These are phyloP conservation scores for Toxoplasma gondii DNA, from an alignment of 169 alveolate genomes.

Conservation along the genomic window DNA sequence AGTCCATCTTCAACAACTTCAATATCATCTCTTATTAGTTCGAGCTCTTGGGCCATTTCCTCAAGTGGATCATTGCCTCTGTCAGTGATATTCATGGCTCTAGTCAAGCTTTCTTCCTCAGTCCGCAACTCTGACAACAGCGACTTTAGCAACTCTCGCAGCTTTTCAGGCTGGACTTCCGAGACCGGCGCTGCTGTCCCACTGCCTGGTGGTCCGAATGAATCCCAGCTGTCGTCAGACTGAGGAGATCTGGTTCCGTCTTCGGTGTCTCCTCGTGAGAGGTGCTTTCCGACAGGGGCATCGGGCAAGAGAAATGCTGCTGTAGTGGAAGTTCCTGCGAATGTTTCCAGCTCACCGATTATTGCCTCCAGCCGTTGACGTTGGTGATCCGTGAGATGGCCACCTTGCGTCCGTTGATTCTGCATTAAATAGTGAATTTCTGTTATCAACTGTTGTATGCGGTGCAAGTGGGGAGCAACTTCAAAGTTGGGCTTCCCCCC, in stretches of 20 bases:
- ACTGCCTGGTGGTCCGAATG: neutral
- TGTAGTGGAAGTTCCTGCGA: neutral
- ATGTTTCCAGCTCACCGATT: neutral
- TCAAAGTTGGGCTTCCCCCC: neutral
- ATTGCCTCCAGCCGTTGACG: neutral
- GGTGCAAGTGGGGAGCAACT: neutral
- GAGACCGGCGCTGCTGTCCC: neutral
- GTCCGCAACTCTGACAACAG: neutral
- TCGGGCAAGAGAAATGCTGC: neutral
- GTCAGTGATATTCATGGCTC: neutral
- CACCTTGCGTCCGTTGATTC: neutral
- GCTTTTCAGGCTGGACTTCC: neutral
- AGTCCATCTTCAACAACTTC: neutral
- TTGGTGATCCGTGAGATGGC: neutral
- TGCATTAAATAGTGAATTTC: constrained; percentile 12
- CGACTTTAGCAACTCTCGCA: neutral
- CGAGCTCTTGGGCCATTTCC: neutral
- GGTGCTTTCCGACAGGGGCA: neutral
- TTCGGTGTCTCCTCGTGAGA: neutral
- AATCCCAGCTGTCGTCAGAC: neutral
- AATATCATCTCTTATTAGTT: neutral
- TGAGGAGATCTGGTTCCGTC: neutral
- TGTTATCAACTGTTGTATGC: neutral
- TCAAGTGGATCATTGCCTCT: neutral
- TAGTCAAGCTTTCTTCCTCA: neutral